Base-by-base conservation (phyloP, 169 alveolate genomes). In the Eimeria sp. region DNA sequence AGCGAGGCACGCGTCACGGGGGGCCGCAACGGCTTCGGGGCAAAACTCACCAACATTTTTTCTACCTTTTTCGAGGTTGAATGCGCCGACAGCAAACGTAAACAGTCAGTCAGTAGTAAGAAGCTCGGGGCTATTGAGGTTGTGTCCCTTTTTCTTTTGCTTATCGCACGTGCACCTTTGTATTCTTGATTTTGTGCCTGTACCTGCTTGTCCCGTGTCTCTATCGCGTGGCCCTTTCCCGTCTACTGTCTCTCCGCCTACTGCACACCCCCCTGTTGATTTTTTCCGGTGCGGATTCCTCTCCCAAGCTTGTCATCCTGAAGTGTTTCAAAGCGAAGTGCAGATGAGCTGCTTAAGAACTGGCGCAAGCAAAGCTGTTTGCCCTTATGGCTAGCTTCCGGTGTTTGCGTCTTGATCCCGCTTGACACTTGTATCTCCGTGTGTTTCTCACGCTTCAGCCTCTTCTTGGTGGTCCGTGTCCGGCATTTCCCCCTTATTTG, bases 21-120 rank as follows among this genome's bases (percentile, higher is more conserved):
- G 10, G 99, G 99, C 18, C 97, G 99, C 94, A 99, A 99, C 97
- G 99, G 99, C 20, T 99, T 98, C 96, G 99, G 99, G 8, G 99
- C 99, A 27, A 99, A 99, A 97, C 98, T 99, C 83, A 99, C 99
- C 16, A 99, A 99, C 97, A 99, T 99, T 11, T 99, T 99, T 97
- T 98, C 99, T 49, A 98, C 97, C 66, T 99, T 99, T 95, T 99
- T 99, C 97, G 97, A 98, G 1, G 99, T 99, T 27, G 99, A 99
- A 95, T 99, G 99, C 76, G 99, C 98, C 0, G 99, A 99, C 97
- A 96, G 98, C 91, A 97, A 97, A 96, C 98, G 99, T 91, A 97
- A 96, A 96, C 98, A 96, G 97, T 94, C 58, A 85, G 96, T 43
- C 83, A n/a, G 46, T 10, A 6, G n/a, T 37, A 10, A 14, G 13